phyloP scores from a whole-genome alignment of 2,329 filamentous ascomycete species.

The Neofusicoccum ribis region DNA sequence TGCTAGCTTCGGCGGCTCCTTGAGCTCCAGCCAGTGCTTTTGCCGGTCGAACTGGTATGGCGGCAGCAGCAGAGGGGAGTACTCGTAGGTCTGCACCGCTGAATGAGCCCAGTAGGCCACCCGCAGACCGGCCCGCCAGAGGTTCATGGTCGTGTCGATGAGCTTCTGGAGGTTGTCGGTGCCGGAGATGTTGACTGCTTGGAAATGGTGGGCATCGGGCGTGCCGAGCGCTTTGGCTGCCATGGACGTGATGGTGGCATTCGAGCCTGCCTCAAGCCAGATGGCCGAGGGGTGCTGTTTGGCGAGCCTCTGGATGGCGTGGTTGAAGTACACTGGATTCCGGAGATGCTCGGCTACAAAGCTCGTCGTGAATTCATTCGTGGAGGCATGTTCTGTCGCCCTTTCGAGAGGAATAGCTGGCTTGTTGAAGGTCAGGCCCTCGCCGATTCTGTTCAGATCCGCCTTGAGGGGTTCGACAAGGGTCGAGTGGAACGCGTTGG shows the following conservation, averaged over 20 bases:
- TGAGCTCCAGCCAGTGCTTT: slow-evolving; percentile 13
- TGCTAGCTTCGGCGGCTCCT: background rate
- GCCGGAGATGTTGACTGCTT: background rate
- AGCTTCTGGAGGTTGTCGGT: background rate
- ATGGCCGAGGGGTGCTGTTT: slow-evolving; percentile 23
- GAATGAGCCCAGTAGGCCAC: background rate
- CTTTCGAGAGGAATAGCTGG: slow-evolving; percentile 37
- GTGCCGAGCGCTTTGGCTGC: background rate
- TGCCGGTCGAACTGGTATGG: slow-evolving; percentile 20
- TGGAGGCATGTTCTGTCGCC: slow-evolving; percentile 21
- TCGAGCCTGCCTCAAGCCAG: slow-evolving; percentile 38
- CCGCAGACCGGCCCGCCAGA: background rate
- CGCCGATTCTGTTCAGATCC: slow-evolving; percentile 23
- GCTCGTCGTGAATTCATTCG: background rate
- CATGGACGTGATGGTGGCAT: slow-evolving; percentile 21
- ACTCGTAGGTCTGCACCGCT: background rate
- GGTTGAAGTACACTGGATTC: slow-evolving; percentile 22
- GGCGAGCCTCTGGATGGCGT: slow-evolving; percentile 22
- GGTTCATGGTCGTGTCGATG: background rate
- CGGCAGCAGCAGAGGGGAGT: background rate
- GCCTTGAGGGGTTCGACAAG: slow-evolving; percentile 41
- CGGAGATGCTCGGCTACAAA: slow-evolving; percentile 36
- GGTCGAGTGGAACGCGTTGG: slow-evolving; percentile 51
- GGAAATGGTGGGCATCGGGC: background rate
- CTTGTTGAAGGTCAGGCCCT: slow-evolving; percentile 33